These are phyloP conservation scores for Aspergillus ochraceus DNA, from an alignment of 2,329 filamentous ascomycete genomes.

Conservation along the genomic window DNA sequence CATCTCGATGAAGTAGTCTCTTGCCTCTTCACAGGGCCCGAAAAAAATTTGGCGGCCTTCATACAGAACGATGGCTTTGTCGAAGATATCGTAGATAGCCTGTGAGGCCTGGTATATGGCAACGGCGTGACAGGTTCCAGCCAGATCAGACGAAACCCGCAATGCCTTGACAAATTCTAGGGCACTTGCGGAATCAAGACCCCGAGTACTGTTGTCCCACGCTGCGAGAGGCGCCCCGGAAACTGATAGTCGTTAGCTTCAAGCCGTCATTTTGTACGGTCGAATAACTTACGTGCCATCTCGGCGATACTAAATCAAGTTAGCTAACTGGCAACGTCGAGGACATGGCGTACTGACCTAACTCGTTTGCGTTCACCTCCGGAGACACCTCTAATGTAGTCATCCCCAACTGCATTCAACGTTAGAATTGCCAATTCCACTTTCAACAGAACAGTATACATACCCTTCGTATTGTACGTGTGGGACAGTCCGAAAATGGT, in stretches of 20 bases:
- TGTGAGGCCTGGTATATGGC: slow-evolving; percentile 59
- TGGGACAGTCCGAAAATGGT: slow-evolving; percentile 43
- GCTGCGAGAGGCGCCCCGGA: slow-evolving; percentile 34
- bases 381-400: slow-evolving; percentile 62
- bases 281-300: slow-evolving; percentile 30
- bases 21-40: slow-evolving; percentile 61
- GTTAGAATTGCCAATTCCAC: slow-evolving; percentile 1
- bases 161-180: slow-evolving; percentile 59
- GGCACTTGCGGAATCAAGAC: slow-evolving; percentile 58
- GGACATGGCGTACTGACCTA: slow-evolving; percentile 39
- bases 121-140: slow-evolving; percentile 53
- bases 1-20: slow-evolving; percentile 65
- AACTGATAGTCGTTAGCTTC: slow-evolving; percentile 21
- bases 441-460: neutral
- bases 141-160: slow-evolving; percentile 51
- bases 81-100: slow-evolving; percentile 62
- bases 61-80: slow-evolving; percentile 73
- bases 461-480: slow-evolving; percentile 48
- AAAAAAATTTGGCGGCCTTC: slow-evolving; percentile 78
- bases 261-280: neutral
- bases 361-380: slow-evolving; percentile 64
- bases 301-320: slow-evolving; percentile 33
- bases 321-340: slow-evolving; percentile 13
- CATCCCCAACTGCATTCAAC: slow-evolving; percentile 42
- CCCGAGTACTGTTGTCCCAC: slow-evolving; percentile 54